Evolutionary conservation across 1,284 basidiomycete species (phyloP).

Genomic region (Trichosporon coremiiforme): DNA sequence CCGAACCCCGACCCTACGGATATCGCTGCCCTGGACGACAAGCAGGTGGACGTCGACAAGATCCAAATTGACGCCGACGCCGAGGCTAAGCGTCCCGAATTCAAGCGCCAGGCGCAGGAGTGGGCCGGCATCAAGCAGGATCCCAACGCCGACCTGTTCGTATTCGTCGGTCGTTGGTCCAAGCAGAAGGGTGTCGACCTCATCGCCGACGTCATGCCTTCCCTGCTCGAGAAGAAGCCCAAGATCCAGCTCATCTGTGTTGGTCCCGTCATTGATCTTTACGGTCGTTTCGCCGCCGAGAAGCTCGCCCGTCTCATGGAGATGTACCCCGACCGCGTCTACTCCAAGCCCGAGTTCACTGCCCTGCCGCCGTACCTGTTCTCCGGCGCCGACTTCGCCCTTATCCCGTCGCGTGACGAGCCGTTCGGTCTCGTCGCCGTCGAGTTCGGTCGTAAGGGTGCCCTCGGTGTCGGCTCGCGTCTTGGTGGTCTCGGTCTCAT

Average conservation of each 20-base stretch:
- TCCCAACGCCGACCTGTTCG: slow-evolving; percentile 82
- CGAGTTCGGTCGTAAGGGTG: slow-evolving; percentile 92
- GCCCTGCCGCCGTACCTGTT: slow-evolving; percentile 88
- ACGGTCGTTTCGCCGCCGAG: slow-evolving; percentile 89
- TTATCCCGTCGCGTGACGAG: slow-evolving; percentile 91
- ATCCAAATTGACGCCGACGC: slow-evolving; percentile 77
- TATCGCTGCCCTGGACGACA: slow-evolving; percentile 84
- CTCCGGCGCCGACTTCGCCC: slow-evolving; percentile 87
- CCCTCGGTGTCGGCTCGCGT: slow-evolving; percentile 87
- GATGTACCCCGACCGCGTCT: slow-evolving; percentile 87
- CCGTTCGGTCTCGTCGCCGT: slow-evolving; percentile 93
- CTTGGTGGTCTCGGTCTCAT: slow-evolving; percentile 90
- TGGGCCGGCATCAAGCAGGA: slow-evolving; percentile 91
- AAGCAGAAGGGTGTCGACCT: slow-evolving; percentile 95
- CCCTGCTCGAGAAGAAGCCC: slow-evolving; percentile 79
- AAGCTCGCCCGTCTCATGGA: slow-evolving; percentile 90
- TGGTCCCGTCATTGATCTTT: slow-evolving; percentile 89
- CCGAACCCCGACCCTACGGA: slow-evolving; percentile 89
- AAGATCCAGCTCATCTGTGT: slow-evolving; percentile 83
- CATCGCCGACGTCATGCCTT: slow-evolving; percentile 90
- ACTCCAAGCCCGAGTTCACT: slow-evolving; percentile 90
- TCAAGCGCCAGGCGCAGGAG: slow-evolving; percentile 86
- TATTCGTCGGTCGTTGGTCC: slow-evolving; percentile 94
- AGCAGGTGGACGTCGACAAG: slow-evolving; percentile 69
- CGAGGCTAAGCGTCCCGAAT: slow-evolving; percentile 81